Conservation (phyloP, 2,329 filamentous ascomycete species). For the Penicillium rolfsii region DNA sequence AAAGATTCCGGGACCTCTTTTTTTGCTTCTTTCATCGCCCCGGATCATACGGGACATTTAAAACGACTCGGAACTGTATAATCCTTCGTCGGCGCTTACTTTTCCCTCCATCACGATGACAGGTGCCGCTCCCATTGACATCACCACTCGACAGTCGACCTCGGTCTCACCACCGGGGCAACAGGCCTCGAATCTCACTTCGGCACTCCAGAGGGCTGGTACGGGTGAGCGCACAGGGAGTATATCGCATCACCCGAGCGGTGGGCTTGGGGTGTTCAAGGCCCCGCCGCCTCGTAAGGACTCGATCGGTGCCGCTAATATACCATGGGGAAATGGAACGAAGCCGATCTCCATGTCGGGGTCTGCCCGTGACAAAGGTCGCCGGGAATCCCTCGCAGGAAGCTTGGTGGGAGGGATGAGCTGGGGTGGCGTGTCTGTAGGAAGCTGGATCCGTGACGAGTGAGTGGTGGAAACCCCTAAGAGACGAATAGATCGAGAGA, state of each 20-base stretch:
- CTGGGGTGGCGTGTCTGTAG: slow-evolving; percentile 94
- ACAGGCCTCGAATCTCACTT: slow-evolving; percentile 66
- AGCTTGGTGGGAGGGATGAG: slow-evolving; percentile 80
- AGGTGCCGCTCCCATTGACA: slow-evolving; percentile 62
- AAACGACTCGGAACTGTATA: neutral
- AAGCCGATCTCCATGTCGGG: slow-evolving; percentile 63
- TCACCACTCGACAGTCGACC: slow-evolving; percentile 57
- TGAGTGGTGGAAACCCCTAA: slow-evolving; percentile 59
- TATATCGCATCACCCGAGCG: slow-evolving; percentile 49
- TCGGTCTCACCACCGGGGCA: slow-evolving; percentile 62
- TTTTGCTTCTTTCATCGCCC: neutral
- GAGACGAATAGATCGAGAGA: neutral
- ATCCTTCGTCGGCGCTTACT: neutral
- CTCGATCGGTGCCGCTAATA: slow-evolving; percentile 55
- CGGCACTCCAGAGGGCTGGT: slow-evolving; percentile 58
- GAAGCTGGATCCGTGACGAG: slow-evolving; percentile 98
- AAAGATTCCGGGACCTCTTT: slow-evolving; percentile 3
- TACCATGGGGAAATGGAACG: slow-evolving; percentile 61
- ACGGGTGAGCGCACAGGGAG: slow-evolving; percentile 48
- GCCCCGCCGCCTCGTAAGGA: slow-evolving; percentile 54
- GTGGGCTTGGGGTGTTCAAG: slow-evolving; percentile 44
- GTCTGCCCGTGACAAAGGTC: slow-evolving; percentile 53
- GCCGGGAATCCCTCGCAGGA: slow-evolving; percentile 63
- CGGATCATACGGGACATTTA: slow-evolving; percentile 17
- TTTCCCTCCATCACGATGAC: slow-evolving; percentile 51